These are phyloP conservation scores for Flaveria ramosissima DNA, from an alignment of 129 eudicot genomes.

Conservation along the genomic window DNA sequence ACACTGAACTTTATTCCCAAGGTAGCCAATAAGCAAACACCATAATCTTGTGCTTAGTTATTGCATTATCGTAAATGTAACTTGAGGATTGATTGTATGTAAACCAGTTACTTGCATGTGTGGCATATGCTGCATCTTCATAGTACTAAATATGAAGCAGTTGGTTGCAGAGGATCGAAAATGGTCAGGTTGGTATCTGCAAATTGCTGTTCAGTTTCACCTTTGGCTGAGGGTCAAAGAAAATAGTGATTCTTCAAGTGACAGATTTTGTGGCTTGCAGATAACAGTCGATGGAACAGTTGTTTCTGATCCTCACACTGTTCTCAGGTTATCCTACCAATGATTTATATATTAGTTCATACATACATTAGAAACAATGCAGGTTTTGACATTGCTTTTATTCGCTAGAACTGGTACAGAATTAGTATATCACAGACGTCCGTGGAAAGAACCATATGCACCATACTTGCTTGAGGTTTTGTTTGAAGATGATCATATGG, in stretches of 20 bases:
- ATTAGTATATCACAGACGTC: constrained; percentile 73
- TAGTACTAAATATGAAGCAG: constrained; percentile 50
- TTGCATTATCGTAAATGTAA: neutral
- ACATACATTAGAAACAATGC: neutral
- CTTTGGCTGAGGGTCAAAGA: constrained; percentile 21
- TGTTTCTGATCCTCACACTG: constrained; percentile 52
- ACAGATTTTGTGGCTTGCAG: constrained; percentile 42
- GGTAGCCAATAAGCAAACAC: no score
- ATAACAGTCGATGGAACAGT: constrained; percentile 60
- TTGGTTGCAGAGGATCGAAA: constrained; percentile 92
- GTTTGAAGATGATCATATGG: constrained; percentile 89
- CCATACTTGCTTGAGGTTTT: constrained; percentile 72
- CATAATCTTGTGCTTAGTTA: neutral
- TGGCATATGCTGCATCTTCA: constrained; percentile 8
- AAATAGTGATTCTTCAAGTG: constrained; percentile 22
- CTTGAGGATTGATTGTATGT: neutral
- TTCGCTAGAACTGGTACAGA: constrained; percentile 54
- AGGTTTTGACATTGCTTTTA: constrained; percentile 12
- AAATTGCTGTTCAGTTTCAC: constrained; percentile 1
- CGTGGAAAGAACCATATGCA: constrained; percentile 92
- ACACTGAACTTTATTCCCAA: neutral
- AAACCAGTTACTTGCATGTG: constrained; percentile 14
- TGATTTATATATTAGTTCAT: neutral
- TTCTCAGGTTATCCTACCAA: constrained; percentile 52
- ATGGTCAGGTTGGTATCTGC: constrained; percentile 62